These are phyloP conservation scores for Wallacemonas sp. DNA, from an alignment of 208 protist species.

Conservation along the genomic window DNA sequence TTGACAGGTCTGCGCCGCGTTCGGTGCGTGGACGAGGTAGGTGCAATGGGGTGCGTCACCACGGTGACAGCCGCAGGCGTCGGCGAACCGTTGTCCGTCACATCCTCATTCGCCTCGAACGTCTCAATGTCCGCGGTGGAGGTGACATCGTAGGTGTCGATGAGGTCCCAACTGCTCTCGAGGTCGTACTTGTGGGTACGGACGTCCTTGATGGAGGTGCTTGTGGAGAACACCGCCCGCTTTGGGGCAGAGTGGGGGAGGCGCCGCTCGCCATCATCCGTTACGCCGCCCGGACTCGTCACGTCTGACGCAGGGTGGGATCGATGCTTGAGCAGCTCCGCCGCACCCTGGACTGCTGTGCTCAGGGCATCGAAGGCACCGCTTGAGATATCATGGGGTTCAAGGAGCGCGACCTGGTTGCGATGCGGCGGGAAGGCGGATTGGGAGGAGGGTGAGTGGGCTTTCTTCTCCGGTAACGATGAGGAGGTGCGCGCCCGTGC, in stretches of 20 bases:
- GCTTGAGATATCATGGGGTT: background rate
- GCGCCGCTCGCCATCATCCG: background rate
- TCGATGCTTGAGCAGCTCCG: background rate
- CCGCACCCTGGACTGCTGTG: background rate
- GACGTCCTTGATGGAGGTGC: too few relatives aligned
- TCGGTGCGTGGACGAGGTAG: background rate
- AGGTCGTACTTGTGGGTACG: too few relatives aligned
- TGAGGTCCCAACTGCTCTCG: too few relatives aligned
- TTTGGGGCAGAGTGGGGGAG: slow-evolving; percentile 3
- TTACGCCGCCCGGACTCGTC: slow-evolving; percentile 1
- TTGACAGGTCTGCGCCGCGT: background rate
- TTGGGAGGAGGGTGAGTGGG: too few relatives aligned
- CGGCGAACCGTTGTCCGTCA: background rate
- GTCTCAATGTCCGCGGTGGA: too few relatives aligned
- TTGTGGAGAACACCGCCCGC: too few relatives aligned
- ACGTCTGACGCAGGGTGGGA: background rate
- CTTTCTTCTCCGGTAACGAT: background rate
- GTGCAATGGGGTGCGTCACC: background rate
- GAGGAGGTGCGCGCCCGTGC: background rate
- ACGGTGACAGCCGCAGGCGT: background rate
- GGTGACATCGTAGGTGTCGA: too few relatives aligned
- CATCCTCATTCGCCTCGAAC: background rate
- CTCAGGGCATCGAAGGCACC: background rate
- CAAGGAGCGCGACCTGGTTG: background rate
- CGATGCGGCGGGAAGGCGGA: too few relatives aligned